phyloP scores from a whole-genome alignment of 2,329 filamentous ascomycete genomes.

The Claviceps digitariae region DNA sequence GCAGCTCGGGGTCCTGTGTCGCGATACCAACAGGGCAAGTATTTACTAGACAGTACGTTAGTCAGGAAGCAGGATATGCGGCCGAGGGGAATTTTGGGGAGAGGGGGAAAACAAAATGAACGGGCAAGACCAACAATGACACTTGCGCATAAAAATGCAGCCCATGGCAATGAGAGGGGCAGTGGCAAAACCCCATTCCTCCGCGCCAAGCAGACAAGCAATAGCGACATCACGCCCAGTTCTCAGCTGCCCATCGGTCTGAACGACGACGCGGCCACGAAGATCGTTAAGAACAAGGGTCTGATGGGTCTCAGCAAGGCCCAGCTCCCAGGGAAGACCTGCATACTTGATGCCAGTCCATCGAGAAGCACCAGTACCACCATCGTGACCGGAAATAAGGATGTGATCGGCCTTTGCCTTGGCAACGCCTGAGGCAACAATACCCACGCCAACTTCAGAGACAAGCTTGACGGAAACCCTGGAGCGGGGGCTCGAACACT shows the following conservation, averaged over 20 bases:
- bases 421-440: constrained; percentile 91
- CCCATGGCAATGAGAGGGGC: constrained; percentile 93
- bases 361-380: constrained; percentile 88
- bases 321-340: constrained; percentile 90
- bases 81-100: too few species aligned
- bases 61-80: too few species aligned
- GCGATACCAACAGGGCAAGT: constrained; percentile 88
- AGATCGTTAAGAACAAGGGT: constrained; percentile 92
- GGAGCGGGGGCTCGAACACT: constrained; percentile 86
- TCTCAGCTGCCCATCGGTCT: constrained; percentile 88
- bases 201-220: constrained; percentile 88
- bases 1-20: constrained; percentile 85
- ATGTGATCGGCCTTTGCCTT: constrained; percentile 98
- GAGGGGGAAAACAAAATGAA: too few species aligned
- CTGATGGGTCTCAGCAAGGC: constrained; percentile 93
- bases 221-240: constrained; percentile 91
- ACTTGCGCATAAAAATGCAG: constrained; percentile 88
- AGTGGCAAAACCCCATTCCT: constrained; percentile 95
- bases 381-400: constrained; percentile 90
- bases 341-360: constrained; percentile 99
- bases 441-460: constrained; percentile 92
- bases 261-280: constrained; percentile 86
- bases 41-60: constrained; percentile 29
- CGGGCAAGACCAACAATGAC: constrained; percentile 24
- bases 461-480: constrained; percentile 95